Evolutionary conservation across 768 basidiomycete species (phyloP), one percentile per base, ranked within the genome.

Genomic region (Rhizopogon sp.): DNA sequence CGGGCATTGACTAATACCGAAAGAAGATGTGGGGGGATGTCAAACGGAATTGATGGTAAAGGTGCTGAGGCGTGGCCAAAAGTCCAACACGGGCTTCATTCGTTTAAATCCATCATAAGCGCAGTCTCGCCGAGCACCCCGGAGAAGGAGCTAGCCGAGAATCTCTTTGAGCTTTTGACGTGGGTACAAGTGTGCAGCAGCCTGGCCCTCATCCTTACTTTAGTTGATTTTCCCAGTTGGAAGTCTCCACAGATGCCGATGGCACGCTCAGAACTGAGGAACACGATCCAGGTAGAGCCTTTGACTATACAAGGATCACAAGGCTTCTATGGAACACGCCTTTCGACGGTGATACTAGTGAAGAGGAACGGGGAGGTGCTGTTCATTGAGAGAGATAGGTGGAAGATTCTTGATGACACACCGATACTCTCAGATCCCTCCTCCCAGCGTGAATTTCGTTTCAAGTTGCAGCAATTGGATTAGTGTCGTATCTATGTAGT

Each of bases 381-480:
- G 16, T 91, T 90, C 62, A 72, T 87, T 43, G 90, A 93, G 67
- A 72, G 87, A 44, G 89, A 92, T 63, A 73, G 82, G 28, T 91
- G 85, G 85, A 66, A 63, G 51, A 62, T 81, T 52, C 69, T 59
- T 41, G 70, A 78, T 29, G 82, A 75, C 20, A 64, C 62, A 56
- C 71, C 74, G 6, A 62, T 62, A 39, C 72, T 69, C 42, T 69
- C 72, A 59, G 74, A 74, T 63, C 70, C 73, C 43, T 59, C 66
- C 14, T 73, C 75, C 40, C 71, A 83, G 64, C 79, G 84, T 57
- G 66, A 72, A 43, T 85, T 81, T 69, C 73, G 71, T 59, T 84
- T 86, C 64, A 61, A 69, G 63, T 53, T 76, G 41, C 54, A 54
- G 17, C n/a, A 41, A 22, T 29, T 58, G 51, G 47, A 54, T 69